phyloP scores from a whole-genome alignment of 2,329 filamentous ascomycete genomes.

The Microsporum ferrugineum region DNA sequence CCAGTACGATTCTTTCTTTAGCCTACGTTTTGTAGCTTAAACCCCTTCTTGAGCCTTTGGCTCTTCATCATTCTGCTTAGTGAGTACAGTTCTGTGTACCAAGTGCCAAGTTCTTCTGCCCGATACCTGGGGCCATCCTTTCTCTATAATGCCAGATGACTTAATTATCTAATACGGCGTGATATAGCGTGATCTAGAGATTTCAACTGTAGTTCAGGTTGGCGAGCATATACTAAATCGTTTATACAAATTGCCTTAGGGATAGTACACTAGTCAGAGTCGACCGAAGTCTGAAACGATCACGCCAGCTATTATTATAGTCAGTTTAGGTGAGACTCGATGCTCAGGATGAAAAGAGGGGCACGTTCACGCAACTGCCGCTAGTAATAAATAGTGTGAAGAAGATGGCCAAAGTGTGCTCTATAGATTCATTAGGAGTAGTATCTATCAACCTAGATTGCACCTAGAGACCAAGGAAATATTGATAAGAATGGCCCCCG shows the following conservation, averaged over 20 bases:
- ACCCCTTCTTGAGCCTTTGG: no score
- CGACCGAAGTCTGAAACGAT: neutral
- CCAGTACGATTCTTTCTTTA: no score
- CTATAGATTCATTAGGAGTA: neutral
- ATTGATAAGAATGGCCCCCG: neutral
- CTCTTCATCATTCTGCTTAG: no score
- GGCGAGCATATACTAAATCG: slow-evolving; percentile 1
- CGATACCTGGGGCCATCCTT: no score
- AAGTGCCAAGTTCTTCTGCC: no score
- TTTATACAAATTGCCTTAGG: neutral
- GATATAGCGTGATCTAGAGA: neutral
- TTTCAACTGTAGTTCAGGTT: slow-evolving; percentile 2
- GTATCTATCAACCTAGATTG: neutral
- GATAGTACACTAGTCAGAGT: neutral
- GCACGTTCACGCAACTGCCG: neutral
- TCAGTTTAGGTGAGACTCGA: neutral
- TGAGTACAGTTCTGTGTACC: no score
- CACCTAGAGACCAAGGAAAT: neutral
- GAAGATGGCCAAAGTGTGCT: neutral
- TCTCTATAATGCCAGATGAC: no score
- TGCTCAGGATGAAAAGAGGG: neutral
- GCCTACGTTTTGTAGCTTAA: no score
- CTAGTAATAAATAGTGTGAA: neutral
- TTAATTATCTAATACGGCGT: no score
- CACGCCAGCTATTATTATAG: neutral